Evolutionary conservation across 805 yeast species (phyloP).

Genomic region (Candida yuanshanica): DNA sequence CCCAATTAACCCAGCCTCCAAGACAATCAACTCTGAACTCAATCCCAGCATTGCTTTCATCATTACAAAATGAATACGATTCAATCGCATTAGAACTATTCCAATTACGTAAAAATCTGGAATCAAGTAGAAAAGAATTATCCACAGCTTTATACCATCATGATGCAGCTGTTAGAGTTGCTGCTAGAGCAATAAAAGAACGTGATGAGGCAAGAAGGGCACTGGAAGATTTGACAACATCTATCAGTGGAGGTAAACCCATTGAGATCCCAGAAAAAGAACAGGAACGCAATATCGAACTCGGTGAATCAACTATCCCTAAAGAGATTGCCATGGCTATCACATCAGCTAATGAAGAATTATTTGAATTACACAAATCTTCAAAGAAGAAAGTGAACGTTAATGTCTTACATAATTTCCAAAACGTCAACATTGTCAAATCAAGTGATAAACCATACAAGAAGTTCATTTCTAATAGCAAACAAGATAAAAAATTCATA

Average conservation of each 20-base stretch:
- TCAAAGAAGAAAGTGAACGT: constrained; percentile 19
- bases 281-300: constrained; percentile 3
- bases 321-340: constrained; percentile 5
- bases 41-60: constrained; percentile 69
- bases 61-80: constrained; percentile 89
- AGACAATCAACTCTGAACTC: constrained; percentile 50
- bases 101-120: constrained; percentile 65
- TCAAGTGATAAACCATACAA: constrained; percentile 15
- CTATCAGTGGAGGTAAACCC: constrained; percentile 27
- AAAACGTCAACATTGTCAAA: constrained; percentile 1
- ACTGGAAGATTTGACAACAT: constrained; percentile 46
- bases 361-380: constrained; percentile 18
- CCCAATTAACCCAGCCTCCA: constrained; percentile 28
- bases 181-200: constrained; percentile 67
- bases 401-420: constrained; percentile 7
- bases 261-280: not conserved
- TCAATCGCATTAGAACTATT: constrained; percentile 77
- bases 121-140: constrained; percentile 60
- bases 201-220: constrained; percentile 70
- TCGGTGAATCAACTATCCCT: constrained; percentile 8
- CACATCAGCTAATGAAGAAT: constrained; percentile 11
- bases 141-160: constrained; percentile 75
- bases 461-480: constrained; percentile 4
- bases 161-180: constrained; percentile 88
- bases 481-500: constrained; percentile 4